These are phyloP conservation scores for Melastoma malabathricum DNA, from an alignment of 345 rosid genomes.

Conservation along the genomic window DNA sequence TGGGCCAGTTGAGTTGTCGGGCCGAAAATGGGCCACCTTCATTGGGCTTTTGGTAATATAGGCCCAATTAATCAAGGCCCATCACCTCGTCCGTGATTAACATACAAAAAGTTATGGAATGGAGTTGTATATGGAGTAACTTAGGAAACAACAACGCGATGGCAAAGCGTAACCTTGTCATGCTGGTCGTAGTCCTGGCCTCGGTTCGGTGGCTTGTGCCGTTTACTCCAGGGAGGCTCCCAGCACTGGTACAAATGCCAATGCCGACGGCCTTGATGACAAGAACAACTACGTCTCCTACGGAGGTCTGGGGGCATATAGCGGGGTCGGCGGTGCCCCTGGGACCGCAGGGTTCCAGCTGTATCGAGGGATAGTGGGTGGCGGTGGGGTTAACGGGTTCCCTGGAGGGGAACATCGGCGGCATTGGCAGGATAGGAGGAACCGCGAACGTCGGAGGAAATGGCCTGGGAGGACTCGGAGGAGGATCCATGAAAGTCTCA, in stretches of 20 bases:
- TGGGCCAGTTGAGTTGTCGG: no score
- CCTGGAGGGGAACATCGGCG: conserved; percentile 9
- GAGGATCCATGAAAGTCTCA: background rate
- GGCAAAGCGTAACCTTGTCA: conserved; percentile 9
- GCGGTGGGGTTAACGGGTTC: background rate
- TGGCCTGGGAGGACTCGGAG: conserved; percentile 9
- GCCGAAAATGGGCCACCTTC: no score
- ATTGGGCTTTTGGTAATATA: no score
- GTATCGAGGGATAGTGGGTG: conserved; percentile 8
- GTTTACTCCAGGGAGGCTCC: conserved; percentile 28
- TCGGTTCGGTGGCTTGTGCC: conserved; percentile 2
- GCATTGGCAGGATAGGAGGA: conserved; percentile 18
- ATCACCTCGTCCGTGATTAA: no score
- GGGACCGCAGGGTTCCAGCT: conserved; percentile 13
- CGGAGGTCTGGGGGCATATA: conserved; percentile 41
- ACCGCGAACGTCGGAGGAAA: conserved; percentile 14
- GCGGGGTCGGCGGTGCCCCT: conserved; percentile 15
- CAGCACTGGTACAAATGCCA: conserved; percentile 3
- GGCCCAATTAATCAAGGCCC: no score
- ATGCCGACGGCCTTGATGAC: conserved; percentile 31
- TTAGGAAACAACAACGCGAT: background rate
- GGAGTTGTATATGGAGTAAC: no score
- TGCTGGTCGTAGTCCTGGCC: conserved; percentile 7
- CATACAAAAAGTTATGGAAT: no score
- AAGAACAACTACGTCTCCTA: conserved; percentile 38